Evolutionary conservation across 1,284 basidiomycete genomes (phyloP), one percentile per base, ranked within the genome.

Genomic region (Chondrostereum purpureum): DNA sequence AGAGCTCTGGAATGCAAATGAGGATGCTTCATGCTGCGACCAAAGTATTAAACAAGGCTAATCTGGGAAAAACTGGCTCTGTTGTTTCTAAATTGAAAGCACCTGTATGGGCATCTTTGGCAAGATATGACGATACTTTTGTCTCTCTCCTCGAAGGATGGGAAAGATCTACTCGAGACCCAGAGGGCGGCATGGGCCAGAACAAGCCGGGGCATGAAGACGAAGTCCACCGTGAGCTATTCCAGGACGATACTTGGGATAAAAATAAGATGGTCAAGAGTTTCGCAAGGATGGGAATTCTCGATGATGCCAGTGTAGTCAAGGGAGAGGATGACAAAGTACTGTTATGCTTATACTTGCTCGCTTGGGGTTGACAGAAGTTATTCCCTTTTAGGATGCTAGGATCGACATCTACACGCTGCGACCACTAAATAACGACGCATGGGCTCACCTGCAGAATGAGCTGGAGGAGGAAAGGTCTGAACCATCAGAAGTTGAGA

Each of bases 91-190:
- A 55, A 41, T 59, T 58, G 13, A 49, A 60, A 34, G 70, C 71
- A 18, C 72, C 72, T 34, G 68, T 88, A 3, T 90, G 87, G 86
- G 79, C 72, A 4, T 86, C 82, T 13, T 65, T 91, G n/a, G 82
- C 85, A 13, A 68, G 86, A 47, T 91, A 91, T 55, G 78, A 83
- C 50, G 87, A 90, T 49, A 67, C 62, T 2, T 69, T 89, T 17
- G 75, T 88, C 2, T 69, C 75, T 3, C 63, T 70, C 24, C 66
- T 90, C 10, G 78, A 83, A 55, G 58, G 57, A 21, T 80, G 78
- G 76, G 83, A 86, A 60, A 58, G 59, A 45, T 63, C 66, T 44
- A 80, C 79, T 5, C 67, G 77, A 11, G 61, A 63, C 46, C 8
- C 27, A n/a, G 60, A 67, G 43, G 51, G 55, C 4, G 57, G 61